Percentiles rank a stretch among this genome's conserved stretches.
Conservation (phyloP, 306 rosid genomes). For the Prinsepia uniflora region DNA sequence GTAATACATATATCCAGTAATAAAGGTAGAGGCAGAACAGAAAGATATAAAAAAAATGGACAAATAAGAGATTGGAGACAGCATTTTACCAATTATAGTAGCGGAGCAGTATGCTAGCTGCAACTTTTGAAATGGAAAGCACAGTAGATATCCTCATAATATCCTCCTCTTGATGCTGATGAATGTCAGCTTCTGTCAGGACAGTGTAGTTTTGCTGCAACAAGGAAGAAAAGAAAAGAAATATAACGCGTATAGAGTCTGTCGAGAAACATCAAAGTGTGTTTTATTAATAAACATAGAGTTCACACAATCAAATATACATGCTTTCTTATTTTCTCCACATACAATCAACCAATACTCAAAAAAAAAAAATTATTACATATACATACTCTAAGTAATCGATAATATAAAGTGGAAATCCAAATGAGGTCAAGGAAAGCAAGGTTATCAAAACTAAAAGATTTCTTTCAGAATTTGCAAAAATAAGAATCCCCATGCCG, state of each 20-base stretch:
- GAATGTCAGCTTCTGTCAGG: slow-evolving; percentile 52
- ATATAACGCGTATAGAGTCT: not conserved
- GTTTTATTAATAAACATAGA: not conserved
- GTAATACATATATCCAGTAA: not conserved
- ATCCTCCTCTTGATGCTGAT: slow-evolving; percentile 61
- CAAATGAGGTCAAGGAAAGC: not conserved
- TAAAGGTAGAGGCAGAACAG: not conserved
- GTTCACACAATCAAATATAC: not conserved
- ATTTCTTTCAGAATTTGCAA: not conserved
- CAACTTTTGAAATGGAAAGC: slow-evolving; percentile 51
- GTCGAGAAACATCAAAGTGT: not conserved
- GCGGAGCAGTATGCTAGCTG: slow-evolving; percentile 59
- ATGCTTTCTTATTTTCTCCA: not conserved
- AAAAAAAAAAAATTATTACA: no score
- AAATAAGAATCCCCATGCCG: not conserved
- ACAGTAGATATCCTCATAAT: slow-evolving; percentile 49
- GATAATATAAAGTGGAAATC: not conserved
- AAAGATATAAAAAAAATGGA: not conserved
- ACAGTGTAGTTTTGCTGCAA: slow-evolving; percentile 53
- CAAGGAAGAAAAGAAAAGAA: slow-evolving; percentile 6
- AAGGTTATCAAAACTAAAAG: not conserved
- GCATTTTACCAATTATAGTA: slow-evolving; percentile 50
- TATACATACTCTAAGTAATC: not conserved
- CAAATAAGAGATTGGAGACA: slow-evolving; percentile 7
- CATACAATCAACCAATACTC: not conserved